Evolutionary conservation across 768 basidiomycete species (phyloP), one percentile per base, ranked within the genome.

Genomic region (Strobilomyces confusus): DNA sequence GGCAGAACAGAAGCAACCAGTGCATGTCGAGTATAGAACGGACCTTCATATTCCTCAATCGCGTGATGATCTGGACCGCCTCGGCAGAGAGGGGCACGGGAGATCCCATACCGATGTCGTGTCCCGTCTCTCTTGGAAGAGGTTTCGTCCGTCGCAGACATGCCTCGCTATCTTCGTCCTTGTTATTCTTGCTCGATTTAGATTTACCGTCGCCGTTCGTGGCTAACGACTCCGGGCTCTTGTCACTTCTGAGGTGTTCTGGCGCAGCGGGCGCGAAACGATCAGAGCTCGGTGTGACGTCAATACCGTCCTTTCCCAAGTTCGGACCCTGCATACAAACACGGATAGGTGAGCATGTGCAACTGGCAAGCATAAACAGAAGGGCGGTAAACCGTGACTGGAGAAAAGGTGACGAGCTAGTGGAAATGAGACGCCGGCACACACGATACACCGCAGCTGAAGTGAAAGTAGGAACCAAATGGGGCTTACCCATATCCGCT

Each of bases 41-140:
- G 47, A 87, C 88, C 80, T 92, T 92, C 83, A 86, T 84, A 60
- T 89, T 91, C 51, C 92, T 79, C 51, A 95, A 68, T 20, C 79
- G 75, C 13, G 82, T 87, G 63, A 95, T 93, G n/a, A 92, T 74
- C 1, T 76, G 79, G 8, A 90, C 86, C 19, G 90, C 88, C 61
- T 90, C 85, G 5, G 76, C 74, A 5, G 89, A 89, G 15, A 95
- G 75, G 0, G 86, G 84, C 0, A 92, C 84, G 13, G 90, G 90
- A 1, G 91, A 92, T 2, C 87, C 86, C 84, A 91, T 87, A 6
- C 91, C 91, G 51, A 92, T 90, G 64, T 92, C 91, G 52, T 86
- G 80, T 1, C 91, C 91, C 0, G 89, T 91, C 72, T 92, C 91
- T 44, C 91, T 81, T 0, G 91, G 91, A 30, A 93, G 76, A 8